Evolutionary conservation across 2,329 filamentous ascomycete species (phyloP).

Genomic region (Monilinia fructigena): DNA sequence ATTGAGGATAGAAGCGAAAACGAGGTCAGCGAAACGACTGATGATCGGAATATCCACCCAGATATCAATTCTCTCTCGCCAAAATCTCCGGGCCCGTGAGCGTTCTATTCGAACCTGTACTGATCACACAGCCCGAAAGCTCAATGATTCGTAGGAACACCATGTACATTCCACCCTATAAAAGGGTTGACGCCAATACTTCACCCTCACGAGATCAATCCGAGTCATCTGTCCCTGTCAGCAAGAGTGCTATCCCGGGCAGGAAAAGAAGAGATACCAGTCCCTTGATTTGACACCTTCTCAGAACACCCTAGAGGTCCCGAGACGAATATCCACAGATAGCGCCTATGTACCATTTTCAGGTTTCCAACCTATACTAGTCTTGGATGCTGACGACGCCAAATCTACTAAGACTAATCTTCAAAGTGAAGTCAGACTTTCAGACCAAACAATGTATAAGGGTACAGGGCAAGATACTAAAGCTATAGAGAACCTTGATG

Average conservation of each 20-base stretch:
- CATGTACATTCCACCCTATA: background rate
- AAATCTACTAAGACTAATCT: too few relatives aligned
- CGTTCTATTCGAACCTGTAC: background rate
- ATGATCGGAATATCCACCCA: accelerated
- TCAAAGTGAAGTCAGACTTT: background rate
- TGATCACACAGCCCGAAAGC: accelerated
- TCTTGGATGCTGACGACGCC: accelerated
- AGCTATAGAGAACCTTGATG: background rate
- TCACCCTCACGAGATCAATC: background rate
- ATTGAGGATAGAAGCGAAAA: background rate
- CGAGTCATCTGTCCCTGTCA: background rate
- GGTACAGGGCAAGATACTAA: background rate
- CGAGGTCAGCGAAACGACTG: too few relatives aligned
- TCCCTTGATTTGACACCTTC: background rate
- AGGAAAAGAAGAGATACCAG: background rate
- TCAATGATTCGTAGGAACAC: accelerated
- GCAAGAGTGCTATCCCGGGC: accelerated
- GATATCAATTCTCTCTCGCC: accelerated
- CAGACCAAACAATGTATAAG: background rate
- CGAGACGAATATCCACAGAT: background rate
- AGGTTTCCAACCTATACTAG: background rate
- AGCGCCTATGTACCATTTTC: background rate
- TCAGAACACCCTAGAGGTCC: background rate
- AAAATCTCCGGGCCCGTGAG: accelerated
- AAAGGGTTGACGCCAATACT: background rate